phyloP scores from a whole-genome alignment of 805 yeast species.

The Allodekkera sacchari region DNA sequence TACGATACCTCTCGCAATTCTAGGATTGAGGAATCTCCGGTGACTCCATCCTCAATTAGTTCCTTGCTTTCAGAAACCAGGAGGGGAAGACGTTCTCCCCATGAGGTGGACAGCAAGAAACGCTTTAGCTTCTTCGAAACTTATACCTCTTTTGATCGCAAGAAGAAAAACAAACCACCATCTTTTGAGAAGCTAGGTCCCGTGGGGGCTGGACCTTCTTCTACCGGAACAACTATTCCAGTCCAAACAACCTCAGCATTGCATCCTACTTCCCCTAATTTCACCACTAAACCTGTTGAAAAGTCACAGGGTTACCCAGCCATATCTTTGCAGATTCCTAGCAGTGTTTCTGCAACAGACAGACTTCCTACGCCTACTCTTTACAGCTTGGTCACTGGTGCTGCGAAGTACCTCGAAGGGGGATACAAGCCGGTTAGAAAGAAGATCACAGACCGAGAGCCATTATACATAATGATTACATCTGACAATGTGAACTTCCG shows the following conservation, averaged over 20 bases:
- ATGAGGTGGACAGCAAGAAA: no score
- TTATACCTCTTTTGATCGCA: constrained; percentile 9
- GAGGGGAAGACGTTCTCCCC: constrained; percentile 9
- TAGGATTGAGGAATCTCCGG: constrained; percentile 16
- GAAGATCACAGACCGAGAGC: no score
- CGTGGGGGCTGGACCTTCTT: constrained; percentile 26
- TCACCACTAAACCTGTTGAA: background rate
- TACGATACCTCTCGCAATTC: constrained; percentile 8
- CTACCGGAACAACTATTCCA: constrained; percentile 26
- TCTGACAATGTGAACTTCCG: constrained; percentile 49
- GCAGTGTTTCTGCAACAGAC: no score
- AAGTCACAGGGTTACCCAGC: no score
- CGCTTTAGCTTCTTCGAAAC: no score
- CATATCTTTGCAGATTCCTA: no score
- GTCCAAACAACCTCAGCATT: constrained; percentile 22
- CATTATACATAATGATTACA: constrained; percentile 49
- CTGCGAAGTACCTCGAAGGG: no score
- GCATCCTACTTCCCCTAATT: constrained; percentile 10
- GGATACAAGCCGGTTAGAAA: no score
- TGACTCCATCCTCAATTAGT: constrained; percentile 18
- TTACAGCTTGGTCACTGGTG: no score
- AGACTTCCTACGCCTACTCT: no score
- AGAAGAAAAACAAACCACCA: constrained; percentile 8
- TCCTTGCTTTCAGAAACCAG: constrained; percentile 8
- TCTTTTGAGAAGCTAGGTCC: constrained; percentile 26